These are phyloP conservation scores for Trichoderma koningiopsis DNA, from an alignment of 2,329 filamentous ascomycete species.

Conservation along the genomic window DNA sequence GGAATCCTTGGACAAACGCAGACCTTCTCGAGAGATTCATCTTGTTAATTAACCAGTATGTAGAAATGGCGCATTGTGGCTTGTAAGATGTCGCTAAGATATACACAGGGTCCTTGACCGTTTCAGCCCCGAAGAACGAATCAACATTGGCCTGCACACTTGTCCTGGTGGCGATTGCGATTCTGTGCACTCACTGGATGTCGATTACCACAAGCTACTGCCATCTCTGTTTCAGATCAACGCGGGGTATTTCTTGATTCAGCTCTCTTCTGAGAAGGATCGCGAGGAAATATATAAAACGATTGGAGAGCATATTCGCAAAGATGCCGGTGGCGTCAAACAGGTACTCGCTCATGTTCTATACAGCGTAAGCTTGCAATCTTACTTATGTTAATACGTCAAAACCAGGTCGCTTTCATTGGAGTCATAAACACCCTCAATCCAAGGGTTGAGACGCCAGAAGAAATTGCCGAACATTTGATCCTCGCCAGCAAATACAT, in stretches of 20 bases:
- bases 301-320: conserved; percentile 24
- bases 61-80: background rate
- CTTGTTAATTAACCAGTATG: conserved; percentile 21
- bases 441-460: conserved; percentile 24
- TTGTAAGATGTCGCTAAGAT: background rate
- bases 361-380: background rate
- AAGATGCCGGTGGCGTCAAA: conserved; percentile 26
- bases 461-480: conserved; percentile 25
- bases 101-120: conserved; percentile 14
- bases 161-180: conserved; percentile 29
- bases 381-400: background rate
- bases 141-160: conserved; percentile 27
- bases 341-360: conserved; percentile 1
- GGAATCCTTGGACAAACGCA: conserved; percentile 21
- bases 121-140: conserved; percentile 24
- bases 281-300: conserved; percentile 20
- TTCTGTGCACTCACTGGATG: conserved; percentile 24
- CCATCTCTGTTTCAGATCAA: conserved; percentile 25
- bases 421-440: conserved; percentile 25
- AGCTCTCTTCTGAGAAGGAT: conserved; percentile 25
- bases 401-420: conserved; percentile 23
- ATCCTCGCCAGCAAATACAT: conserved; percentile 25
- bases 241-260: conserved; percentile 27
- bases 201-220: conserved; percentile 23
- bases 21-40: conserved; percentile 24